phyloP scores from a whole-genome alignment of 1,139 yeast genomes.

The Yamadazyma diddensiae region DNA sequence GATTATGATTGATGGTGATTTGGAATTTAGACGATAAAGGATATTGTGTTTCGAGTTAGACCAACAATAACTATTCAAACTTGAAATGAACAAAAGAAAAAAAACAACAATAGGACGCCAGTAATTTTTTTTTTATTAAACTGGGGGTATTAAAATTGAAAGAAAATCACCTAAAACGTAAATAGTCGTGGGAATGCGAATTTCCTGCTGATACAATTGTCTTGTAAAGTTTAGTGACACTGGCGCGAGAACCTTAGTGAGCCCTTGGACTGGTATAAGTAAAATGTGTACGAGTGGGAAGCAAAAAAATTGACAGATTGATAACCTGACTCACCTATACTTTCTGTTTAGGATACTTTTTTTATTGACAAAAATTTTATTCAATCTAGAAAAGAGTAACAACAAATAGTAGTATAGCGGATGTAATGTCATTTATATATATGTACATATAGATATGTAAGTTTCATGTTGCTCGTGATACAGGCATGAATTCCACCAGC shows the following conservation, averaged over 20 bases:
- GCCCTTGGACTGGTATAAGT: too few species aligned
- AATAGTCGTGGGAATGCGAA: constrained; percentile 1
- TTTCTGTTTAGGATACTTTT: too few species aligned
- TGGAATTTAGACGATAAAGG: not conserved
- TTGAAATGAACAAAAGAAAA: not conserved
- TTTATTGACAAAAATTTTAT: too few species aligned
- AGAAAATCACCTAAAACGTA: constrained; percentile 1
- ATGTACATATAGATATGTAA: constrained; percentile 1
- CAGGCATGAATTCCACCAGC: not conserved
- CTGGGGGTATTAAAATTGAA: constrained; percentile 1
- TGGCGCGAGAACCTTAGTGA: too few species aligned
- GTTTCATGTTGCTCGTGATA: constrained; percentile 1
- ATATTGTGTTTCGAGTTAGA: not conserved
- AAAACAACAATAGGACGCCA: not conserved
- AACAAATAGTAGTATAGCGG: too few species aligned
- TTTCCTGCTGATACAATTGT: not conserved
- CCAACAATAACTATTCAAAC: not conserved
- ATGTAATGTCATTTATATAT: not conserved
- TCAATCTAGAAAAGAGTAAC: too few species aligned
- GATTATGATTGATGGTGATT: too few species aligned
- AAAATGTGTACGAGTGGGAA: too few species aligned
- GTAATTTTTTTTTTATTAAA: not conserved
- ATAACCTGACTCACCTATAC: too few species aligned
- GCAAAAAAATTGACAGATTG: too few species aligned
- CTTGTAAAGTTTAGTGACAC: too few species aligned